Evolutionary conservation across 2,329 filamentous ascomycete genomes (phyloP).

Genomic region (Aureobasidium sp.): DNA sequence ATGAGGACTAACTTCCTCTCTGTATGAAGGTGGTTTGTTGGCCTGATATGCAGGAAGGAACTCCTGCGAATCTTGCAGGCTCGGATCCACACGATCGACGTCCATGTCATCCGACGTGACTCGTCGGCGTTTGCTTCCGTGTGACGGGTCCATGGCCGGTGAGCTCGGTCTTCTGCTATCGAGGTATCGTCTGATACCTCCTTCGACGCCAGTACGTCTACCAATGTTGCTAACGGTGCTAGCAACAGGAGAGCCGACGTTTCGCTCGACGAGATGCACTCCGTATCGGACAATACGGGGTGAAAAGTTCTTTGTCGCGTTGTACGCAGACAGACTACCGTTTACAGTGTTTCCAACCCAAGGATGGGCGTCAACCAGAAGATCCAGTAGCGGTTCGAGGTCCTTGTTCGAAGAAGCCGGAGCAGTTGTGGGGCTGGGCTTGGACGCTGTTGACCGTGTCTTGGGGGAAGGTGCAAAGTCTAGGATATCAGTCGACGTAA

Average conservation of each 20-base stretch:
- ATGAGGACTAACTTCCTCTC: constrained; percentile 28
- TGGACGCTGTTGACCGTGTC: constrained; percentile 26
- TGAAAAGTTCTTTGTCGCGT: constrained; percentile 81
- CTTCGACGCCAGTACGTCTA: constrained; percentile 79
- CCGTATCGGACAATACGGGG: constrained; percentile 79
- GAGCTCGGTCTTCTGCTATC: constrained; percentile 46
- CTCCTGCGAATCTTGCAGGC: constrained; percentile 43
- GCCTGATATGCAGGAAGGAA: constrained; percentile 80
- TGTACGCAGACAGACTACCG: constrained; percentile 77
- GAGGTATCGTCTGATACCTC: constrained; percentile 77
- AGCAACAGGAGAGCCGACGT: constrained; percentile 71
- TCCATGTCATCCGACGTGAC: constrained; percentile 41
- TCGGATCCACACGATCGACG: constrained; percentile 34
- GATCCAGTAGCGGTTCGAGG: constrained; percentile 73
- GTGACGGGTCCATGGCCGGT: constrained; percentile 27
- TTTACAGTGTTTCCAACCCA: constrained; percentile 70
- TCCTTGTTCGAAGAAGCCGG: constrained; percentile 37
- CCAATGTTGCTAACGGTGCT: constrained; percentile 81
- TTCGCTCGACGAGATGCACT: constrained; percentile 84
- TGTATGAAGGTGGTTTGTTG: constrained; percentile 40
- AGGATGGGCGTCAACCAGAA: constrained; percentile 83
- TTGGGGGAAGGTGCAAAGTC: constrained; percentile 36
- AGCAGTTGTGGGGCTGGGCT: constrained; percentile 24
- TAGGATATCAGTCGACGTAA: constrained; percentile 21
- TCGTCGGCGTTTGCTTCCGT: constrained; percentile 37